Evolutionary conservation across 148 eudicot genomes (phyloP).

Genomic region (Rhododendron mucronatum): DNA sequence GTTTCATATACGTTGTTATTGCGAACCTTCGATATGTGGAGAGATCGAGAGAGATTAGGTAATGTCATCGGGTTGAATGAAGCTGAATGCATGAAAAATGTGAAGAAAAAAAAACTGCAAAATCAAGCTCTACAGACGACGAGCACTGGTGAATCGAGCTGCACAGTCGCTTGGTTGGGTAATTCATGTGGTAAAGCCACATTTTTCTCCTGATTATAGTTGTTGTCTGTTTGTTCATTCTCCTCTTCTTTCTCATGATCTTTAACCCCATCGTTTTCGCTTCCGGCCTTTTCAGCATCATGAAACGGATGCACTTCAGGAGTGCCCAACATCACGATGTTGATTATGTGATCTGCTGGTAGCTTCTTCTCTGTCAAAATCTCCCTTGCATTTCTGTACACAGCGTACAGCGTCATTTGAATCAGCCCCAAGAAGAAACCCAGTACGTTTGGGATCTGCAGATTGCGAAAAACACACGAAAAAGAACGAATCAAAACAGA

Average conservation of each 20-base stretch:
- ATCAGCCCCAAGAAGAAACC: conserved; percentile 48
- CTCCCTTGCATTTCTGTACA: conserved; percentile 25
- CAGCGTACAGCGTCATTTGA: conserved; percentile 45
- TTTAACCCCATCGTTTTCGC: neutral
- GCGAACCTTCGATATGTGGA: neutral
- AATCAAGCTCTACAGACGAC: neutral
- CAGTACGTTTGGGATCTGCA: conserved; percentile 41
- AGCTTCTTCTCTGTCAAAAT: conserved; percentile 11
- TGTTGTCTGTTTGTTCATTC: neutral
- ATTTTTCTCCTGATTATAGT: neutral
- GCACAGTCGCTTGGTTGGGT: neutral
- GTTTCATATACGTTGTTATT: neutral
- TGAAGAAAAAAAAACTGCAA: neutral
- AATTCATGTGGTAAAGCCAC: neutral
- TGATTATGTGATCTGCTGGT: conserved; percentile 26
- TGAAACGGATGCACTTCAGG: conserved; percentile 30
- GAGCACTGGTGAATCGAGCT: neutral
- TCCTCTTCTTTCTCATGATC: neutral
- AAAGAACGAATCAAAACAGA: neutral
- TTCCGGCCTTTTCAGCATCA: conserved; percentile 10
- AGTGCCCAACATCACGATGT: conserved; percentile 20
- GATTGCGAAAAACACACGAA: neutral
- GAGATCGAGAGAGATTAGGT: neutral
- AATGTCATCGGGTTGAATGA: neutral
- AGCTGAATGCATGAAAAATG: neutral